Evolutionary conservation across 192 early-diverging fungal genomes (phyloP).

Genomic region (Linnemannia hyalina): DNA sequence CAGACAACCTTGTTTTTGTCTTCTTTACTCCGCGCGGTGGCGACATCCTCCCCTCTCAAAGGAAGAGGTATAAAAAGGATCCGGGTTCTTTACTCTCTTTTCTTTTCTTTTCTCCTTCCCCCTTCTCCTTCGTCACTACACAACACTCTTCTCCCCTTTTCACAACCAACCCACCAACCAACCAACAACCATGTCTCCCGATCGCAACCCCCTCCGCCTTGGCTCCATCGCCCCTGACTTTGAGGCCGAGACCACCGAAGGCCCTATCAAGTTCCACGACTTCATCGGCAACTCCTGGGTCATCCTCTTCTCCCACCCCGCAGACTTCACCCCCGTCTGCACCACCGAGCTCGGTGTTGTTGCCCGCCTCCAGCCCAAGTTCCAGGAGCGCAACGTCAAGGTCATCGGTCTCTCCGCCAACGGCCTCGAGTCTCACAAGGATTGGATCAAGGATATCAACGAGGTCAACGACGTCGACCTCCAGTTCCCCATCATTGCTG

Average conservation of each 20-base stretch:
- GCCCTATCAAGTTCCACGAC: constrained; percentile 92
- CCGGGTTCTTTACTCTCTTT: background rate
- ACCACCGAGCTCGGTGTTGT: constrained; percentile 97
- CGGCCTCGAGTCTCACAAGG: constrained; percentile 81
- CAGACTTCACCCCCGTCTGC: constrained; percentile 97
- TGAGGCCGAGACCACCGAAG: constrained; percentile 87
- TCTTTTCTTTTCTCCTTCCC: background rate
- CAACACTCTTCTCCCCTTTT: background rate
- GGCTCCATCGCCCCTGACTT: constrained; percentile 74
- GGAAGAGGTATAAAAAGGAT: background rate
- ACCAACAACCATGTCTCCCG: constrained; percentile 25
- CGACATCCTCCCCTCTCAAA: background rate
- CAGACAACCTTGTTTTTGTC: background rate
- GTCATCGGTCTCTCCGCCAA: constrained; percentile 96
- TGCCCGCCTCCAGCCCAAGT: constrained; percentile 84
- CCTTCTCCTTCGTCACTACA: background rate
- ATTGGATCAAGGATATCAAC: constrained; percentile 96
- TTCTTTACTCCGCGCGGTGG: constrained; percentile 1
- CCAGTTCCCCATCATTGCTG: constrained; percentile 96
- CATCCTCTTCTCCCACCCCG: constrained; percentile 98
- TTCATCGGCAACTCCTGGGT: constrained; percentile 90
- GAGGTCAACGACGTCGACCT: constrained; percentile 83
- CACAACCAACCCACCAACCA: background rate
- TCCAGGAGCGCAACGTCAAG: constrained; percentile 85
- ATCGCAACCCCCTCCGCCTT: constrained; percentile 52